Conservation (phyloP, 352 stramenopile genomes). For the Phytophthora pistaciae region DNA sequence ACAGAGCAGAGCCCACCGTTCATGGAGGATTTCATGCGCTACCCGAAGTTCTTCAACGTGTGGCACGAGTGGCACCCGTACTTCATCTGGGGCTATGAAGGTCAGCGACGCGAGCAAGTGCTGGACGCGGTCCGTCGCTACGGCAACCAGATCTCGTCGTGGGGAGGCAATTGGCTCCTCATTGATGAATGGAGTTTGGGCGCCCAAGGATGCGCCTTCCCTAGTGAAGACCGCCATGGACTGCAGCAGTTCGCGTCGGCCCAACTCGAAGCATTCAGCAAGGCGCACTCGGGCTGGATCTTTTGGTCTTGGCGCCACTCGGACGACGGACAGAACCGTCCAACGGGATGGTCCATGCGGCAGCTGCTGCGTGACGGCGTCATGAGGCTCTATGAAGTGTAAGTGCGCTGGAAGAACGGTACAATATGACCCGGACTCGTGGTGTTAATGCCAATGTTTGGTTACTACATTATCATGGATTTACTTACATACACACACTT, state of each 20-base stretch:
- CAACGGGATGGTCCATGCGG: slow-evolving; percentile 81
- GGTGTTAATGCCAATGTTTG: not conserved
- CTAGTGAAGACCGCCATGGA: slow-evolving; percentile 47
- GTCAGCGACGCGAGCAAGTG: slow-evolving; percentile 64
- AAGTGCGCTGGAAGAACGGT: not conserved
- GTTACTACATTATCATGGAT: slow-evolving; percentile 12
- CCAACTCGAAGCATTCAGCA: slow-evolving; percentile 64
- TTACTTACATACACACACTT: slow-evolving; percentile 16
- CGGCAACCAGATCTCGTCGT: slow-evolving; percentile 59
- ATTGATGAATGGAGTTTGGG: slow-evolving; percentile 89
- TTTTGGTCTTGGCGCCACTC: slow-evolving; percentile 90
- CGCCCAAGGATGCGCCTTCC: slow-evolving; percentile 65
- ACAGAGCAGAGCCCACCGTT: slow-evolving; percentile 59
- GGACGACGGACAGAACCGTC: slow-evolving; percentile 63
- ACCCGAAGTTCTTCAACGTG: slow-evolving; percentile 73
- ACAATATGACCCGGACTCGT: not conserved
- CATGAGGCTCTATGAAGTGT: slow-evolving; percentile 38
- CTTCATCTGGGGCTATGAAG: slow-evolving; percentile 88
- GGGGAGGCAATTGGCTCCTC: slow-evolving; percentile 78
- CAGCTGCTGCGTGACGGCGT: slow-evolving; percentile 83
- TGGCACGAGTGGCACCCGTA: slow-evolving; percentile 91
- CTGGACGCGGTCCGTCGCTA: slow-evolving; percentile 66
- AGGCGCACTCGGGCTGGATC: slow-evolving; percentile 82
- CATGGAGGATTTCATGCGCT: slow-evolving; percentile 74
- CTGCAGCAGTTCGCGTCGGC: slow-evolving; percentile 64